Evolutionary conservation across 2,329 filamentous ascomycete species (phyloP).

Genomic region (Alternaria conjuncta): DNA sequence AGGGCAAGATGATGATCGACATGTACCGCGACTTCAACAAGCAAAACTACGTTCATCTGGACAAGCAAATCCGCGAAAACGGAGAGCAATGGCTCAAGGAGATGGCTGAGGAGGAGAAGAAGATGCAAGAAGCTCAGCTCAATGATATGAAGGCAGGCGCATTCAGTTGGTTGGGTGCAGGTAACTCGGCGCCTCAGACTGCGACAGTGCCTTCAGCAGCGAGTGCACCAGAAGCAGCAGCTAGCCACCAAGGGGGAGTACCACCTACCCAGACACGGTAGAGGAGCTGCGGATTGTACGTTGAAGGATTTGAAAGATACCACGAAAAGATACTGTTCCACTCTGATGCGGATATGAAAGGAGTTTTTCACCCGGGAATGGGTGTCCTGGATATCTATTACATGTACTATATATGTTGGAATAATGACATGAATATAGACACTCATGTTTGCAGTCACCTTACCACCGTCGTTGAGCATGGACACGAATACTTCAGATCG

Average conservation of each 20-base stretch:
- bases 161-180: conserved; percentile 41
- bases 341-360: not conserved
- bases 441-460: not conserved
- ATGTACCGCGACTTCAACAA: conserved; percentile 90
- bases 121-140: conserved; percentile 87
- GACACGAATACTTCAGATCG: too few relatives aligned
- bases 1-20: conserved; percentile 98
- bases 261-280: conserved; percentile 19
- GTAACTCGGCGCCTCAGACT: conserved; percentile 16
- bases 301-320: conserved; percentile 7
- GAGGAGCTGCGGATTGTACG: conserved; percentile 6
- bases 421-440: not conserved
- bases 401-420: conserved; percentile 3
- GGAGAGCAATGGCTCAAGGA: conserved; percentile 96
- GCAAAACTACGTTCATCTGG: conserved; percentile 85
- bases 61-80: conserved; percentile 90
- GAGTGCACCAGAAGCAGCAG: conserved; percentile 20
- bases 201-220: conserved; percentile 25
- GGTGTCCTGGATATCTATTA: not conserved
- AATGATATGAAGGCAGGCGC: conserved; percentile 76
- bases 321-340: conserved; percentile 10
- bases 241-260: conserved; percentile 20
- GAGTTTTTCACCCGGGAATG: not conserved
- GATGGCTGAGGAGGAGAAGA: conserved; percentile 86
- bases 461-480: too few relatives aligned